phyloP scores from a whole-genome alignment of 2,329 filamentous ascomycete species.

The Clonostachys rosea region DNA sequence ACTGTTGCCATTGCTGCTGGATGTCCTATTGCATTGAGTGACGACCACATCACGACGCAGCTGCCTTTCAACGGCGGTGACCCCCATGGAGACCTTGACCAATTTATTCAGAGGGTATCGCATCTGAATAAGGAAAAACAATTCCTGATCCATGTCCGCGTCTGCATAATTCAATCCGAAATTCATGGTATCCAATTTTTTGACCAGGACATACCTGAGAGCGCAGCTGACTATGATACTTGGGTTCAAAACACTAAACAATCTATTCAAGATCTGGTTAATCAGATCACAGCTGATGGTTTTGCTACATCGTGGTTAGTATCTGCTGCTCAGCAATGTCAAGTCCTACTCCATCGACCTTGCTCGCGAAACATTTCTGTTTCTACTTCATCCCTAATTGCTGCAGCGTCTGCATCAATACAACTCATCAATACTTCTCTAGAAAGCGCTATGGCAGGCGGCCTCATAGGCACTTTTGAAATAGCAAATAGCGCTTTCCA shows the following conservation, averaged over 20 bases:
- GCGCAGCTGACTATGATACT: background rate
- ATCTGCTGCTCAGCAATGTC: constrained; percentile 4
- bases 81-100: background rate
- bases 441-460: background rate
- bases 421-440: constrained; percentile 11
- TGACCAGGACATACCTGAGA: constrained; percentile 1
- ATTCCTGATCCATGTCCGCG: constrained; percentile 3
- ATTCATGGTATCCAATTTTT: constrained; percentile 5
- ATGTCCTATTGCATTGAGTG: constrained; percentile 4
- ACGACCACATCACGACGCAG: constrained; percentile 5
- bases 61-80: constrained; percentile 3
- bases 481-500: constrained; percentile 1
- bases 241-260: constrained; percentile 3
- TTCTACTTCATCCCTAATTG: constrained; percentile 3
- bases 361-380: constrained; percentile 7
- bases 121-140: constrained; percentile 1
- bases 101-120: background rate
- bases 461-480: background rate
- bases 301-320: background rate
- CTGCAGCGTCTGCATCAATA: constrained; percentile 2
- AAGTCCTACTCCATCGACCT: constrained; percentile 6
- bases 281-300: background rate
- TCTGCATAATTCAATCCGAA: constrained; percentile 4
- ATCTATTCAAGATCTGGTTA: background rate
- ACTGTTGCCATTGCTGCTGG: constrained; percentile 6